Base-by-base conservation (phyloP, 2,329 filamentous ascomycete species). In the Knufia fluminis region DNA sequence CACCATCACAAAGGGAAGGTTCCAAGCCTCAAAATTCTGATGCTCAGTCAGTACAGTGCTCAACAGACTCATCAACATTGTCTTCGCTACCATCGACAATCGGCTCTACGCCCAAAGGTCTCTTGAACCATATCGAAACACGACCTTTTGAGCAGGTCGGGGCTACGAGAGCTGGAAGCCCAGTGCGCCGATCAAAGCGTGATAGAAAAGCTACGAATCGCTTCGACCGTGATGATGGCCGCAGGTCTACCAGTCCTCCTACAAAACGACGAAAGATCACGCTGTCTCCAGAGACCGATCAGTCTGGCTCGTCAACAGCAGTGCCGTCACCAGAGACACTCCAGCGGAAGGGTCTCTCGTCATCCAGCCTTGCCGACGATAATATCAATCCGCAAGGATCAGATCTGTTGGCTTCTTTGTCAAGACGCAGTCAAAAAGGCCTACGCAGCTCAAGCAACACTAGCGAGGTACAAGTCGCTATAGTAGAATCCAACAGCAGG, bases 81-180 rank as follows among this genome's bases (percentile, higher is more conserved):
- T 43, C 46, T 16, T 49, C 46, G 26, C 19, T 35, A n/a, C 46
- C 46, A 6, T 42, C 38, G 12, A 14, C 17, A 28, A 23, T 49
- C 16, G 46, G 46, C 14, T 24, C 38, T 14, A 49, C 46, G 6
- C 36, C 46, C 17, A 22, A 35, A 32, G 36, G 38, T 32, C 46
- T 49, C 26, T 10, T 23, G 22, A 23, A 38, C 16, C n/a, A 22
- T 22, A 8, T 16, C 19, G 24, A 17, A 12, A 16, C 24, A 19
- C 7, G 2, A 10, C 14, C 22, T 20, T 16, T n/a, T 7, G 19
- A 33, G 4, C 14, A 14, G 14, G 22, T 20, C 14, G 36, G 38
- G 8, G 46, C 46, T 22, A 49, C 36, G 7, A 41, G 28, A 22
- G 24, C 22, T 31, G 46, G 36, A 14, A 43, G 46, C 16, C 39